Base-by-base conservation (phyloP, 1,284 basidiomycete genomes). In the Irpex sp. region DNA sequence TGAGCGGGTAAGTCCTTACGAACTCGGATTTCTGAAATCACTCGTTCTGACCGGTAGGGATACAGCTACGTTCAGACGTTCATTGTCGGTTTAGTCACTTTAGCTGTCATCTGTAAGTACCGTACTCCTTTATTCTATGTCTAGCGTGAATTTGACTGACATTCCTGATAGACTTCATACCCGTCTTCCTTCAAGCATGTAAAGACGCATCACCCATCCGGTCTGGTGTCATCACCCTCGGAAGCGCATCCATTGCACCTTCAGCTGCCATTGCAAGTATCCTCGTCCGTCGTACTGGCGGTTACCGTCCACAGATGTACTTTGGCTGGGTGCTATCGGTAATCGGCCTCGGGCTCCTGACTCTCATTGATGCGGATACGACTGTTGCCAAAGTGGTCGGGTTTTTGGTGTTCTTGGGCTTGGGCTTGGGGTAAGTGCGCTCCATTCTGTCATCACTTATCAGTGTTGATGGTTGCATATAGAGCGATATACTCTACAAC, bases 1-100 rank as follows among this genome's bases (percentile, higher is more conserved):
- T 69, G 15, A 62, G 67, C 54, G 70, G 68, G 69, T 70, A 31
- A 48, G 65, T 58, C 6, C 13, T 26, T 38, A 15, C 37, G 17
- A 13, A 11, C 17, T 21, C 19, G 17, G 26, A 19, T 26, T 52
- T 34, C 17, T 40, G n/a, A 13, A 26, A 26, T 26, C 15, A 47
- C 40, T 44, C 19, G 48, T 21, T 51, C 13, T 57, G 55, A 13
- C 13, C n/a, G 51, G 11, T 26, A 26, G 21, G n/a, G 17, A 19
- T 21, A 7, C 44, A 67, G 68, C 3, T 66, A 66, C 38, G 3
- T 68, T 19, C 36, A 55, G 5, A 69, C 63, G 0, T 62, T 65
- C 61, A 19, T 66, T 26, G 51, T 57, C 40, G 65, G 63, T 1
- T 55, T 68, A 13, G 38, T 66, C 47, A 61, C 37, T 34, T 55